Base-by-base conservation (phyloP, 495 filamentous ascomycete species). In the Lentithecium fluviatile region DNA sequence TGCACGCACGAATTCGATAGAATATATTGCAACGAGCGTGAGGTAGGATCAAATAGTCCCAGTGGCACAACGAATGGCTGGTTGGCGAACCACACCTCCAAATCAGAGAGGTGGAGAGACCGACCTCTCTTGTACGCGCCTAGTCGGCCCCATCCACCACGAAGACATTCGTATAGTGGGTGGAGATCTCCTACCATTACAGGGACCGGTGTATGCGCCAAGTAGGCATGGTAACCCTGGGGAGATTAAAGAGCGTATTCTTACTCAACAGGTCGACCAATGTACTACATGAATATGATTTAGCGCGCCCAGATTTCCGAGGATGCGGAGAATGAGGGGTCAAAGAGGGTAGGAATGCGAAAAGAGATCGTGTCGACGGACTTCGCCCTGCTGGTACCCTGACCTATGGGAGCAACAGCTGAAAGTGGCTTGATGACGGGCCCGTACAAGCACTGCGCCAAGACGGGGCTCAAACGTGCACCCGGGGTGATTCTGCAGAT, bases 201-300 rank as follows among this genome's bases (percentile, higher is more conserved):
- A 6, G 19, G 29, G 29, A 32, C 29, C 29, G 46, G 45, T 51
- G 45, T 42, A 51, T 60, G 45, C 29, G 56, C 48, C 56, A 43
- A 60, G 47, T 6, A 52, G 19, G 56, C 29, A 15, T 23, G 43
- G 56, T 29, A 52, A 37, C 47, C 21, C 17, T 26, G 21, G 52
- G 46, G 56, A 60, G 56, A 60, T 60, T 60, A 60, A 60, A 52
- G 37, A 52, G 56, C 56, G 37, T 60, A 52, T 60, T 60, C 48
- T 45, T 29, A 43, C 46, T 37, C 21, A 37, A 12, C 4, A 45
- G 20, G 12, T 13, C 8, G 48, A 38, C 46, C 46, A 60, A 52
- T 52, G 48, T 25, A 51, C 25, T 32, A 12, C 42, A 26, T 8
- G 45, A 29, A 17, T 29, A 11, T 11, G 12, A 43, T 3, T 23